Conservation (phyloP, 2,329 filamentous ascomycete species). For the Calonectria ilicicola region DNA sequence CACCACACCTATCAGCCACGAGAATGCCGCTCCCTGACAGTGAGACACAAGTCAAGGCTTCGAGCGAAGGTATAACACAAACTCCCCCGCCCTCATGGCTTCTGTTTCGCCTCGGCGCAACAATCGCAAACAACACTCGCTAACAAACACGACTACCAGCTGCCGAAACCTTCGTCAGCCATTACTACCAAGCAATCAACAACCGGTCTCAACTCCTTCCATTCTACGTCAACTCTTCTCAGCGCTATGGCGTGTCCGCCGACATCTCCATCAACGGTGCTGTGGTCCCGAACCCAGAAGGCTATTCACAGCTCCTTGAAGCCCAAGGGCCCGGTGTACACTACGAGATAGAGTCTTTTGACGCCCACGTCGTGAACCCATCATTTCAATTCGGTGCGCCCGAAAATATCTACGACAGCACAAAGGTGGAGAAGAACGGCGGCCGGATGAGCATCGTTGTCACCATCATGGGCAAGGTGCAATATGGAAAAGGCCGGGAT, state of each 20-base stretch:
- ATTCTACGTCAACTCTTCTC: conserved; percentile 77
- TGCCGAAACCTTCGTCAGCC: conserved; percentile 77
- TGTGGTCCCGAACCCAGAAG: conserved; percentile 69
- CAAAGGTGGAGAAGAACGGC: conserved; percentile 61
- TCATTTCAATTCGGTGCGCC: conserved; percentile 70
- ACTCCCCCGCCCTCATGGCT: background rate
- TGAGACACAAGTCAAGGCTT: conserved; percentile 58
- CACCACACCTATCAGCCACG: background rate
- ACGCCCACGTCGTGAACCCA: conserved; percentile 83
- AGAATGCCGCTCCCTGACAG: conserved; percentile 52
- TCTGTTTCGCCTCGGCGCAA: background rate
- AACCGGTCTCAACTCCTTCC: conserved; percentile 68
- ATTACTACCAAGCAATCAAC: conserved; percentile 82
- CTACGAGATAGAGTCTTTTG: conserved; percentile 82
- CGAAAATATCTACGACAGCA: conserved; percentile 54
- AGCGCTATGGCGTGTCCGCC: conserved; percentile 66
- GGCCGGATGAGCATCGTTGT: conserved; percentile 77
- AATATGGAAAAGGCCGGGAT: conserved; percentile 73
- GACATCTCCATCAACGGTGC: conserved; percentile 87
- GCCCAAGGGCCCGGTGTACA: conserved; percentile 68
- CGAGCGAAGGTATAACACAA: conserved; percentile 56
- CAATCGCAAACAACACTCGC: conserved; percentile 14
- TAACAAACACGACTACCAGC: conserved; percentile 58
- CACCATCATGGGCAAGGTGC: conserved; percentile 79
- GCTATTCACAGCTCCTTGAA: conserved; percentile 77